Evolutionary conservation across 2,329 filamentous ascomycete genomes (phyloP).

Genomic region (Aspergillus hiratsukae): DNA sequence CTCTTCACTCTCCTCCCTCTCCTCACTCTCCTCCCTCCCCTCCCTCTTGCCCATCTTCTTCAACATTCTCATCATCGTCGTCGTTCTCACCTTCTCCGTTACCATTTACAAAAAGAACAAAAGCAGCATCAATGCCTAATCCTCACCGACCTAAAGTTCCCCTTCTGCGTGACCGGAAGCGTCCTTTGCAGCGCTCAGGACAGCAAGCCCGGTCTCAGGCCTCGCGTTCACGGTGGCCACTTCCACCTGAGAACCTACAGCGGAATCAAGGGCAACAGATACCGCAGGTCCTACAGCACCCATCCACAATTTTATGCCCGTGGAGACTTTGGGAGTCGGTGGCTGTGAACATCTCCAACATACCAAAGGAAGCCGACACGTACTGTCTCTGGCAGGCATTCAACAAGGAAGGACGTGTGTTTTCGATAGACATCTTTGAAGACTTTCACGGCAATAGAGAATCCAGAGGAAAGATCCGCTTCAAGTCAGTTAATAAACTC

Average conservation of each 20-base stretch:
- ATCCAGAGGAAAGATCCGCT: constrained; percentile 48
- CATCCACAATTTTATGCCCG: constrained; percentile 12
- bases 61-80: background rate
- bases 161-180: background rate
- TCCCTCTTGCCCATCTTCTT: background rate
- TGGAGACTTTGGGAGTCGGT: constrained; percentile 42
- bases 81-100: background rate
- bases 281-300: background rate
- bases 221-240: background rate
- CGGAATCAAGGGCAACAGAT: background rate
- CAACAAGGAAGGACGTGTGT: constrained; percentile 49
- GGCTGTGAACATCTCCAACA: constrained; percentile 28
- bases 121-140: background rate
- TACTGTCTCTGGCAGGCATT: constrained; percentile 51
- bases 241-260: background rate
- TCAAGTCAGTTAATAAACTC: constrained; percentile 37
- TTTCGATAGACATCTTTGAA: constrained; percentile 54
- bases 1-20: constrained; percentile 2
- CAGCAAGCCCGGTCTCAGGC: background rate
- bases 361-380: constrained; percentile 35
- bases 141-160: background rate
- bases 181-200: background rate
- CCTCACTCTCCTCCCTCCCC: constrained; percentile 5
- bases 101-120: background rate
- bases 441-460: constrained; percentile 35